Base-by-base conservation (phyloP, 371 early-diverging fungal genomes). In the Circinella minor region DNA sequence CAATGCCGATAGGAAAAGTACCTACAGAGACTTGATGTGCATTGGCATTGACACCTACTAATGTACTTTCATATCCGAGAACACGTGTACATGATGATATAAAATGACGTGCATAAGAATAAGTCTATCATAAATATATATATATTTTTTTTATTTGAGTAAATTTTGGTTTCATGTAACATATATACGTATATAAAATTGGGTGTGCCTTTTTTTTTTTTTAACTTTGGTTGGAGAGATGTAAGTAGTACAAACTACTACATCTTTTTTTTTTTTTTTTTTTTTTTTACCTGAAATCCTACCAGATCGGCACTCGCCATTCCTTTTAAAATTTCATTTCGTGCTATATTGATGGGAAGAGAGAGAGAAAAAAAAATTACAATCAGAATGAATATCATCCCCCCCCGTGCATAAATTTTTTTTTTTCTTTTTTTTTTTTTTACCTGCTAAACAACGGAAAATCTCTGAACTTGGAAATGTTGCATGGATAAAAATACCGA, bases 1-100 rank as follows among this genome's bases (percentile, higher is more conserved):
- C 99, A 47, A 99, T 96, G 3, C 99, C 99, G 72, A 99, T 99
- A 0, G 99, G 98, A 76, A 98, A 96, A 18, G 95, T 92, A 15
- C 92, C 94, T 17, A 98, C 92, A 34, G 89, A 83, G 6, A 96
- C 94, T 5, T 84, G 79, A 36, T 87, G 86, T 4, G 93, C 94
- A 68, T 91, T 80, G 68, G 86, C 86, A 65, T 92, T 91, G 10
- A 98, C 91, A 17, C 95, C 96, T 9, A 85, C 87, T 65, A 87
- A 94, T 10, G 96, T 93, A 3, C 94, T 92, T 75, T 96, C 97
- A 69, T 91, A 87, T 10, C 95, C 95, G 17, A 98, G 86, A 34
- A 98, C 92, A 60, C 97, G 91, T n/a, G 95, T 94, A 76, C 97
- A 97, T 47, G 92, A 92, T 66, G 95, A 93, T 55, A 93, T 90